Evolutionary conservation across 1,284 basidiomycete genomes (phyloP).

Genomic region (Trichosporon sp.): DNA sequence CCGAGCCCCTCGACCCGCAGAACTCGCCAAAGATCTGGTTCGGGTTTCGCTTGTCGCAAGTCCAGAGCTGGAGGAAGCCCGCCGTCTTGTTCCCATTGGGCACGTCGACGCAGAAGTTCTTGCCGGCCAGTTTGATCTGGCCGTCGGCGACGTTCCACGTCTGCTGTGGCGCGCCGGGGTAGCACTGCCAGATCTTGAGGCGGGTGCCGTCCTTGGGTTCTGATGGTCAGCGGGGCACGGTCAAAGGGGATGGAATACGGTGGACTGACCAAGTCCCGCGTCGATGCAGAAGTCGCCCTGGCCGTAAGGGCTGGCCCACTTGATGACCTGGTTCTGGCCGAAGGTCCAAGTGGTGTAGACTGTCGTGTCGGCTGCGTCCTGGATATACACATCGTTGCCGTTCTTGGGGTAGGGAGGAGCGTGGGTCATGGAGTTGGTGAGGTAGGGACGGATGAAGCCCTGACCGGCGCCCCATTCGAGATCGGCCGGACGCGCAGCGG

Average conservation of each 20-base stretch:
- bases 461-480: background rate
- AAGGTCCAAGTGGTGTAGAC: background rate
- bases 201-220: slow-evolving; percentile 25
- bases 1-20: background rate
- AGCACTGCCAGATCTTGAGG: slow-evolving; percentile 31
- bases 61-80: background rate
- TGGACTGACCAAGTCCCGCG: background rate
- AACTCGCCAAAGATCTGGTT: background rate
- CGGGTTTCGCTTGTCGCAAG: background rate
- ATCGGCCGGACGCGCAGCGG: too few relatives aligned
- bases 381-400: background rate
- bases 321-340: background rate
- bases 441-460: background rate
- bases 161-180: slow-evolving; percentile 31
- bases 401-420: background rate
- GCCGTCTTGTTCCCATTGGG: background rate
- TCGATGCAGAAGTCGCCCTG: background rate
- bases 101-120: background rate
- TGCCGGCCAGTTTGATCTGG: background rate
- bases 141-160: slow-evolving; percentile 17
- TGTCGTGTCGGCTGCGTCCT: too few relatives aligned
- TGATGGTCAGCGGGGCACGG: background rate
- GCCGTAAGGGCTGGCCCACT: background rate
- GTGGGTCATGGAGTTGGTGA: background rate
- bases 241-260: too few relatives aligned